Conservation (phyloP, 768 basidiomycete species). For the Pleurotus tuoliensis region DNA sequence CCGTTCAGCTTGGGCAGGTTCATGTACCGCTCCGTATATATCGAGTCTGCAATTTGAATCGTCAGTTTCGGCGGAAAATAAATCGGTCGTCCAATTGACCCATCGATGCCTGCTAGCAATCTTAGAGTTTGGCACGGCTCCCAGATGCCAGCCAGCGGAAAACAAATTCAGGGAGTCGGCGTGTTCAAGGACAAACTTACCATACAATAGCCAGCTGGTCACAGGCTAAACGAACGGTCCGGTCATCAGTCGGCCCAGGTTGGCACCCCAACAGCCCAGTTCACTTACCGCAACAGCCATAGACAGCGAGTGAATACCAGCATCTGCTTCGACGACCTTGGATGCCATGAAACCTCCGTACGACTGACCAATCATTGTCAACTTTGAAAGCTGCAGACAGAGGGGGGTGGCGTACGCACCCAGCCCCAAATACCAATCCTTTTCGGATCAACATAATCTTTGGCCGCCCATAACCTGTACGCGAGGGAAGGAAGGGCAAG, state of each 20-base stretch:
- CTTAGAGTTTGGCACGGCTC: neutral
- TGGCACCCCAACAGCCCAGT: constrained; percentile 1
- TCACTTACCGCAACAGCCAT: constrained; percentile 83
- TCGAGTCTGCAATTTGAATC: constrained; percentile 57
- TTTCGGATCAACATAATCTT: constrained; percentile 82
- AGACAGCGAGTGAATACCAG: constrained; percentile 84
- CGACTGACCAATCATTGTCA: constrained; percentile 45
- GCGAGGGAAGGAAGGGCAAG: neutral
- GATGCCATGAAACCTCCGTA: constrained; percentile 96
- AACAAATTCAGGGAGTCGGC: neutral
- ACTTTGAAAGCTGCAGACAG: neutral
- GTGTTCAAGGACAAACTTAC: constrained; percentile 31
- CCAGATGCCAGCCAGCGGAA: neutral
- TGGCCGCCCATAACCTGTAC: constrained; percentile 74
- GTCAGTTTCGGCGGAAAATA: neutral
- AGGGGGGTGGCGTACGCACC: constrained; percentile 46
- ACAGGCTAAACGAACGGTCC: constrained; percentile 55
- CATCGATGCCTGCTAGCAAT: neutral
- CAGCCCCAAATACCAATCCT: constrained; percentile 98
- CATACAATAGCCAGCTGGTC: constrained; percentile 81
- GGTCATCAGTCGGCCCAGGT: constrained; percentile 4
- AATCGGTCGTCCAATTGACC: neutral
- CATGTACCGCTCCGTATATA: constrained; percentile 99
- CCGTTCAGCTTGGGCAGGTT: constrained; percentile 73
- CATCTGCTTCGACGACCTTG: constrained; percentile 88